These are phyloP conservation scores for Arthrobotrys pseudoclavata DNA, from an alignment of 2,329 filamentous ascomycete species.

Conservation along the genomic window DNA sequence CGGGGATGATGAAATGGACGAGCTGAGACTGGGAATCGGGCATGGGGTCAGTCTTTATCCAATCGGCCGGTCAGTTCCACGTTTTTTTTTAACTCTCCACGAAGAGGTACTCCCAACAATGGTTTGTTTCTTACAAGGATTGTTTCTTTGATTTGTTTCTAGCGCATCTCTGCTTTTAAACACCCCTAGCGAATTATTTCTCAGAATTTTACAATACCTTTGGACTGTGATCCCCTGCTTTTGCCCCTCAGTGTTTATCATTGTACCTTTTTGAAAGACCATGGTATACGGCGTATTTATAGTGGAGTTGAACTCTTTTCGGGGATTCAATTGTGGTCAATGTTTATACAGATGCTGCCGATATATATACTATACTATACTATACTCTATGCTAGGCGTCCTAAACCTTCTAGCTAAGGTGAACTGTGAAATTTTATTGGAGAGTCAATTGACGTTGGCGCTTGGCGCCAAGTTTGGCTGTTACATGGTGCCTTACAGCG, in stretches of 20 bases:
- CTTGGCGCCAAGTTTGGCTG: constrained; percentile 50
- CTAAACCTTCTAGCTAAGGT: not conserved
- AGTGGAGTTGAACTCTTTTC: constrained; percentile 39
- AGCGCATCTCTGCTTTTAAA: constrained; percentile 19
- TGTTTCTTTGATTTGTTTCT: constrained; percentile 11
- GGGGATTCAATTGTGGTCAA: constrained; percentile 22
- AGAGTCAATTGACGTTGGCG: constrained; percentile 6
- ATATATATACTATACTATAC: constrained; percentile 34
- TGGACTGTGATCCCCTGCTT: not conserved
- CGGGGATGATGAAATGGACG: constrained; percentile 4
- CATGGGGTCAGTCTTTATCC: constrained; percentile 33
- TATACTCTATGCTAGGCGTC: not conserved
- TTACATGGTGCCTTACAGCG: constrained; percentile 45
- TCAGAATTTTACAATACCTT: constrained; percentile 13
- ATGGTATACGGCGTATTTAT: constrained; percentile 59
- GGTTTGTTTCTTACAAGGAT: constrained; percentile 10
- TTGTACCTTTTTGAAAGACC: constrained; percentile 45
- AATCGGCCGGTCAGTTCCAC: constrained; percentile 39
- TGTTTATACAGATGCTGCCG: constrained; percentile 38
- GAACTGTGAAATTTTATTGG: not conserved
- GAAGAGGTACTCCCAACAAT: not conserved
- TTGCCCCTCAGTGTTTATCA: not conserved
- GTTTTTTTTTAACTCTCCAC: constrained; percentile 33
- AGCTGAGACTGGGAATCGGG: constrained; percentile 11
- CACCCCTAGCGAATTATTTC: constrained; percentile 3